Evolutionary conservation across 2,329 filamentous ascomycete genomes (phyloP).

Genomic region (Aspergillus udagawae): DNA sequence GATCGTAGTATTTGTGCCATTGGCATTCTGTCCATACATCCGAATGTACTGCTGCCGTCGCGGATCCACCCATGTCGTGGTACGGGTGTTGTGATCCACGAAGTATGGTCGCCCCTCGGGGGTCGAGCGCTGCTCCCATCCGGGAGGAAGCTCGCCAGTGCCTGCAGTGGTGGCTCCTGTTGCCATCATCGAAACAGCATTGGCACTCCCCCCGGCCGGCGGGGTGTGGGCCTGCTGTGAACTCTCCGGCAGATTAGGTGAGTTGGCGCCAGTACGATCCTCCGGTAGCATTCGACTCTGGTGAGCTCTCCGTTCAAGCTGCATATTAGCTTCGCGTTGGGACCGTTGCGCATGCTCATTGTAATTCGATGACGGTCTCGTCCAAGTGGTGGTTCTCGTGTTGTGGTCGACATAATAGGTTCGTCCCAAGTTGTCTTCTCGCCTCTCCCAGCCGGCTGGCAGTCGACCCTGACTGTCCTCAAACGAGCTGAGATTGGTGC

Average conservation of each 20-base stretch:
- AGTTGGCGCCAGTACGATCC: slow-evolving; percentile 89
- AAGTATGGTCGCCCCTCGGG: slow-evolving; percentile 95
- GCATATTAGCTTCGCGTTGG: slow-evolving; percentile 83
- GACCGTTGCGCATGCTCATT: slow-evolving; percentile 72
- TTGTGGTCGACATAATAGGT: slow-evolving; percentile 99
- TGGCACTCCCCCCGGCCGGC: slow-evolving; percentile 46
- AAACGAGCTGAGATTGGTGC: slow-evolving; percentile 76
- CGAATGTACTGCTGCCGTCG: slow-evolving; percentile 96
- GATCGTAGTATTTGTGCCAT: slow-evolving; percentile 71
- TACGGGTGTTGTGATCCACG: slow-evolving; percentile 96
- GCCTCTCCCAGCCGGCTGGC: slow-evolving; percentile 90
- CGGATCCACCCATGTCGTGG: slow-evolving; percentile 97
- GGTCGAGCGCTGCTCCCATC: slow-evolving; percentile 95
- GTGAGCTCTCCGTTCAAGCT: slow-evolving; percentile 87
- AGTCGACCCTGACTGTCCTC: slow-evolving; percentile 93
- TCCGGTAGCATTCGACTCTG: slow-evolving; percentile 95
- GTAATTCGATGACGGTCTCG: slow-evolving; percentile 73
- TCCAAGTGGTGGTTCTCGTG: slow-evolving; percentile 94
- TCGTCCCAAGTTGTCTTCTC: slow-evolving; percentile 89
- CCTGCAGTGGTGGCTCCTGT: slow-evolving; percentile 92
- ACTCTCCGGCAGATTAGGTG: slow-evolving; percentile 66
- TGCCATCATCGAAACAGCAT: slow-evolving; percentile 80
- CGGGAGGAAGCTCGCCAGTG: slow-evolving; percentile 87
- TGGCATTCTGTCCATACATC: slow-evolving; percentile 90
- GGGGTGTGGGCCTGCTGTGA: slow-evolving; percentile 41